These are phyloP conservation scores for Fraxinus greggii DNA, from an alignment of 305 asterid genomes.

Conservation along the genomic window DNA sequence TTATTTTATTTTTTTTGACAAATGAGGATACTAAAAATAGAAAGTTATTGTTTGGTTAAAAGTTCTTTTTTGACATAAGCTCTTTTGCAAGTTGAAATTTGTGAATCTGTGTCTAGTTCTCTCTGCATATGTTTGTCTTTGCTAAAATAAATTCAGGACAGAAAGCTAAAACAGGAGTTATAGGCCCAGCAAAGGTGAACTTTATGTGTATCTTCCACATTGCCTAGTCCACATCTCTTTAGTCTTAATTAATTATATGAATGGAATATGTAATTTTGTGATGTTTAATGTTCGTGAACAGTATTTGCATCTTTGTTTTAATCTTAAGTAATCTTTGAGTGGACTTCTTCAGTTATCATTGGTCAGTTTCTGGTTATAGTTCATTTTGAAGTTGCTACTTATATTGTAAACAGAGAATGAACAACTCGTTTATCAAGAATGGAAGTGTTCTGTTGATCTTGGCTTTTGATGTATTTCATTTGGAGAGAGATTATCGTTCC, in stretches of 20 bases:
- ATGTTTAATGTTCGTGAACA: neutral
- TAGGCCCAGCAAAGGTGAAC: neutral
- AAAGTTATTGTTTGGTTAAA: neutral
- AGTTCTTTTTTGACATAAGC: neutral
- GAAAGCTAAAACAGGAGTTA: neutral
- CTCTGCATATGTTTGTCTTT: neutral
- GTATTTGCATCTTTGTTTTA: neutral
- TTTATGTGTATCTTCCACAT: neutral
- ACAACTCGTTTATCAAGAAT: neutral
- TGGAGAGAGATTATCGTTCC: constrained; percentile 9
- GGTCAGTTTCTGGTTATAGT: neutral
- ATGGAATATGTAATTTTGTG: neutral
- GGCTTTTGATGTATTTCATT: neutral
- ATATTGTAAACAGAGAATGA: neutral
- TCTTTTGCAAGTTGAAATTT: neutral
- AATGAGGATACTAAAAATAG: neutral
- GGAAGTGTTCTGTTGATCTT: neutral
- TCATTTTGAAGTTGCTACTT: neutral
- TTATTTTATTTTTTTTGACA: neutral
- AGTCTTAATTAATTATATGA: neutral
- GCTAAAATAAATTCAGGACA: neutral
- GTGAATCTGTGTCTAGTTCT: neutral
- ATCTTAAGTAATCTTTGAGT: neutral
- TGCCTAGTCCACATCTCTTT: neutral
- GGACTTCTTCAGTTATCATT: neutral